phyloP scores from a whole-genome alignment of 2,329 filamentous ascomycete genomes.

The Parascedosporium putredinis region DNA sequence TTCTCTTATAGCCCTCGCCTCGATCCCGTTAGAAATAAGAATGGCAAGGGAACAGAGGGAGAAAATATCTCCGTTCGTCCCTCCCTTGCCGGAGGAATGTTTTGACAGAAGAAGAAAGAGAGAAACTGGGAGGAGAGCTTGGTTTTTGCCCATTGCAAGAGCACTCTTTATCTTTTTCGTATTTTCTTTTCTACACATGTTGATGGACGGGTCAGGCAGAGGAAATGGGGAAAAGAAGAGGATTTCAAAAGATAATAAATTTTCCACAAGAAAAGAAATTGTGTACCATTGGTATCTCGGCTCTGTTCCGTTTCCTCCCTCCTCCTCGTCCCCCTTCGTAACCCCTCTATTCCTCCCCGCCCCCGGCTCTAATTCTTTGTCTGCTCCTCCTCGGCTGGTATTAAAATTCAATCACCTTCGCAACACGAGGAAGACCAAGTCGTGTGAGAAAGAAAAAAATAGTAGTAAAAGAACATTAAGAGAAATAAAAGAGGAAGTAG shows the following conservation, averaged over 20 bases:
- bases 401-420: neutral
- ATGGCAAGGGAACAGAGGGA: too few relatives aligned
- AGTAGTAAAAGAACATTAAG: neutral
- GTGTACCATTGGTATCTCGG: neutral
- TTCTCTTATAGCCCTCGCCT: too few relatives aligned
- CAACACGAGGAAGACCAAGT: neutral
- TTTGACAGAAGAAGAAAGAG: too few relatives aligned
- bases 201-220: neutral
- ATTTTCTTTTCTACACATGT: too few relatives aligned
- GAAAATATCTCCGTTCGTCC: too few relatives aligned
- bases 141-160: too few relatives aligned
- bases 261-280: slow-evolving; percentile 3
- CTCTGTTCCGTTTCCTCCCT: neutral
- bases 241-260: neutral
- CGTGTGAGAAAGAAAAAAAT: neutral
- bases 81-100: too few relatives aligned
- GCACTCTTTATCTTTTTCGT: too few relatives aligned
- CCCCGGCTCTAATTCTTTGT: neutral
- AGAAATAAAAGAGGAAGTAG: neutral
- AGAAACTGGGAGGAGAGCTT: too few relatives aligned
- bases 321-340: neutral
- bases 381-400: neutral
- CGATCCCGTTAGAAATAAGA: too few relatives aligned
- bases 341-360: neutral
- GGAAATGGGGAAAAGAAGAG: neutral